Evolutionary conservation across 495 filamentous ascomycete genomes (phyloP).

Genomic region (Aspergillus conjunctus): DNA sequence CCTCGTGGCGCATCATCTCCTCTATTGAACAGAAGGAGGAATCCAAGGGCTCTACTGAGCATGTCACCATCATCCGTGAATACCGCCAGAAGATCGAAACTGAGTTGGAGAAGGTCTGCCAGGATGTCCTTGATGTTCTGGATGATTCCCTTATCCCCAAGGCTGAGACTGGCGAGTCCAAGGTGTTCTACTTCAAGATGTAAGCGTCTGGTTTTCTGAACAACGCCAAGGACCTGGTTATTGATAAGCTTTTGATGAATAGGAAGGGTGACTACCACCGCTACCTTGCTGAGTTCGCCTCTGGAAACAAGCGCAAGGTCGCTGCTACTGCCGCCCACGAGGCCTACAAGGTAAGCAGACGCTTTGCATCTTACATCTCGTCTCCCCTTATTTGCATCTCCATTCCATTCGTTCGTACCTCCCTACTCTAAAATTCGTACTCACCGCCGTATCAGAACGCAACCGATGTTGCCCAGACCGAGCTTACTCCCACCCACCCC

Average conservation of each 20-base stretch:
- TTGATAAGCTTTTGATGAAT: constrained; percentile 28
- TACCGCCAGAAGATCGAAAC: constrained; percentile 99
- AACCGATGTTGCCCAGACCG: constrained; percentile 96
- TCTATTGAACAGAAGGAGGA: constrained; percentile 99
- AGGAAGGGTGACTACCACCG: constrained; percentile 99
- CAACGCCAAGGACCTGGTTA: background rate
- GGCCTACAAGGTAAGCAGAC: constrained; percentile 83
- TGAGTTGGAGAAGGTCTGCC: constrained; percentile 97
- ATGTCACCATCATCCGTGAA: constrained; percentile 91
- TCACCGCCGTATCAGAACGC: constrained; percentile 66
- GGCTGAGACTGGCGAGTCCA: constrained; percentile 97
- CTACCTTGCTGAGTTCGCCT: constrained; percentile 98
- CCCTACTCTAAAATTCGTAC: background rate
- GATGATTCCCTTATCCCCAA: constrained; percentile 96
- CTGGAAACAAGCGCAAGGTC: constrained; percentile 97
- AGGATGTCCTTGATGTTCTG: constrained; percentile 96
- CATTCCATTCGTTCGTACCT: background rate
- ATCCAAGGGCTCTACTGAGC: constrained; percentile 97
- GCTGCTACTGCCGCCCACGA: constrained; percentile 96
- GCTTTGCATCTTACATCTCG: background rate
- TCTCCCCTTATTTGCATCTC: constrained; percentile 12
- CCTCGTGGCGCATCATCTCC: constrained; percentile 99
- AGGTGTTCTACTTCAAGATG: constrained; percentile 99
- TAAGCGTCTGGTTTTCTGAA: constrained; percentile 47
- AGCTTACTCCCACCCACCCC: constrained; percentile 96